Conservation (phyloP, 208 protist species). For the Acanthamoeba castellanii region DNA sequence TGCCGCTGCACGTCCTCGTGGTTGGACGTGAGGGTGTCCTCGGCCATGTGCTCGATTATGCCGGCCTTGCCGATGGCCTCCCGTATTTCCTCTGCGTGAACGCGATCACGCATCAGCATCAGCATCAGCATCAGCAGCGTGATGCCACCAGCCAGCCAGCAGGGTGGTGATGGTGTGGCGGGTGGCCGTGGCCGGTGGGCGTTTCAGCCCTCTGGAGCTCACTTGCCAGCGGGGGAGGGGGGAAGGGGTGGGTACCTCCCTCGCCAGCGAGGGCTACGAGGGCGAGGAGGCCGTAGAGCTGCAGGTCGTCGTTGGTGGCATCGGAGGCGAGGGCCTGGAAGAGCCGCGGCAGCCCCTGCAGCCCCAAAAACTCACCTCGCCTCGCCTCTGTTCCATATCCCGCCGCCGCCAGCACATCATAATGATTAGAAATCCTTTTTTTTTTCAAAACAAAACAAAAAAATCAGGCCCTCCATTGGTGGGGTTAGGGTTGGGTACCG, state of each 20-base stretch:
- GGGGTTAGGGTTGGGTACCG: background rate
- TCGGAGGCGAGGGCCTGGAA: slow-evolving; percentile 3
- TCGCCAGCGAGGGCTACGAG: background rate
- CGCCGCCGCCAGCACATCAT: background rate
- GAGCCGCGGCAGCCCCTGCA: background rate
- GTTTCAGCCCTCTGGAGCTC: no score
- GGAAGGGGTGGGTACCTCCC: background rate
- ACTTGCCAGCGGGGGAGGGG: no score
- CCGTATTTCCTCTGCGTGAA: background rate
- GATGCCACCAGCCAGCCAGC: no score
- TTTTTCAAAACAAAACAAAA: background rate
- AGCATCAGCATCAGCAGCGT: background rate
- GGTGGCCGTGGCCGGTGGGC: no score
- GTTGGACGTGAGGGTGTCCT: slow-evolving; percentile 29
- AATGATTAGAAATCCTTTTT: background rate
- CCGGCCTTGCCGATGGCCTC: background rate
- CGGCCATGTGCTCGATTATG: slow-evolving; percentile 14
- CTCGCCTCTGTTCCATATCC: background rate
- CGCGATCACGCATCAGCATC: background rate
- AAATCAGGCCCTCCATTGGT: background rate
- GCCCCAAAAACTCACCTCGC: background rate
- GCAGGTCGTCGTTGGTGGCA: slow-evolving; percentile 22
- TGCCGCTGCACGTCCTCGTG: background rate
- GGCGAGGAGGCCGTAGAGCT: background rate
- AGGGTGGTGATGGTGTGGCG: no score